A percentile compares a stretch with the other conserved stretches of the same genome.
These are phyloP conservation scores for Diospyros lotus DNA, from an alignment of 148 eudicot species.

Conservation along the genomic window DNA sequence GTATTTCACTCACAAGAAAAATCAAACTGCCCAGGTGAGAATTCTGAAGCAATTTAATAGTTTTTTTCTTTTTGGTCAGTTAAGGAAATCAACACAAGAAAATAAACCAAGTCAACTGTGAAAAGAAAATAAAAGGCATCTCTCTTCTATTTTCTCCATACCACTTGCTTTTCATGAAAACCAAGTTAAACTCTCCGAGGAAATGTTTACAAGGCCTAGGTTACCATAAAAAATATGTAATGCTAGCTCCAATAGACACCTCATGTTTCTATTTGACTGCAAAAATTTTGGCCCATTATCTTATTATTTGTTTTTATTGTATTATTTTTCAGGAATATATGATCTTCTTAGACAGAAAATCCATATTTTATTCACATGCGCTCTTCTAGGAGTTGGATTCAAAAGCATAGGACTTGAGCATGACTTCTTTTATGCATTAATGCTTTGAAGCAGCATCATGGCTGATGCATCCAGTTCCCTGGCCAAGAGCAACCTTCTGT, in stretches of 20 bases:
- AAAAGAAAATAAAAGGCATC: too few species aligned
- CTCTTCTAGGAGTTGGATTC: slow-evolving; percentile 20
- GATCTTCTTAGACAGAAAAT: slow-evolving; percentile 12
- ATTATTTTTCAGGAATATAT: slow-evolving; percentile 13
- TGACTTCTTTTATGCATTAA: slow-evolving; percentile 24
- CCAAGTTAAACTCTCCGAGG: background rate
- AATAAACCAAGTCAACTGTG: background rate
- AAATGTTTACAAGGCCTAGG: too few species aligned
- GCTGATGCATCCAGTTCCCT: background rate
- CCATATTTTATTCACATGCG: slow-evolving; percentile 6
- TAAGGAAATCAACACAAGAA: too few species aligned
- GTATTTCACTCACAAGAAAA: background rate
- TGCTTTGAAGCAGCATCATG: slow-evolving; percentile 5
- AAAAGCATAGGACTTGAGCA: slow-evolving; percentile 18
- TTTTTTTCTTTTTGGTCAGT: background rate
- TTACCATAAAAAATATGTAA: background rate
- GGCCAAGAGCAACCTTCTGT: background rate
- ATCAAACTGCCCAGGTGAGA: slow-evolving; percentile 11
- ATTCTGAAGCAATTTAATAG: background rate
- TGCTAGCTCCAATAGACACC: too few species aligned
- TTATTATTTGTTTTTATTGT: background rate
- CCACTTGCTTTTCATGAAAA: background rate
- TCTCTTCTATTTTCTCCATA: too few species aligned
- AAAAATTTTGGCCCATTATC: slow-evolving; percentile 1
- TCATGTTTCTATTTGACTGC: too few species aligned